Evolutionary conservation across 192 early-diverging fungal species (phyloP).

Genomic region (Umbelopsis ramanniana): DNA sequence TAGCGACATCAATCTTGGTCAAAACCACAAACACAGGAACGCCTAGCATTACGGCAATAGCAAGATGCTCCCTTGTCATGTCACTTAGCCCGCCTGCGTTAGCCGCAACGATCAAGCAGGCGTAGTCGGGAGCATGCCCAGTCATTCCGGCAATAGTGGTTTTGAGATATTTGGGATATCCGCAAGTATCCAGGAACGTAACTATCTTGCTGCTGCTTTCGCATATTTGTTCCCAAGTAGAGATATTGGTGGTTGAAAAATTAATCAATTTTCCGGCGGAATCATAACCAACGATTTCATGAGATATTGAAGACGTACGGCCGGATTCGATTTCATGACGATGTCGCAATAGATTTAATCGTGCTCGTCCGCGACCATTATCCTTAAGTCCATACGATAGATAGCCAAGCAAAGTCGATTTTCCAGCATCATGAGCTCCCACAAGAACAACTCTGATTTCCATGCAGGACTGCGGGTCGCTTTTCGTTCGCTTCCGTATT

Average conservation of each 20-base stretch:
- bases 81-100: constrained; percentile 61
- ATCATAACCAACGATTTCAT: constrained; percentile 86
- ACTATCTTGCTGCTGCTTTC: constrained; percentile 74
- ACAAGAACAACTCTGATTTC: constrained; percentile 86
- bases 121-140: constrained; percentile 86
- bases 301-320: constrained; percentile 87
- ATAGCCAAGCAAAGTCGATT: constrained; percentile 87
- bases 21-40: constrained; percentile 85
- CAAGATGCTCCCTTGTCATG: constrained; percentile 82
- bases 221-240: constrained; percentile 84
- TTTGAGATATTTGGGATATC: constrained; percentile 85
- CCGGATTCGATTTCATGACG: constrained; percentile 91
- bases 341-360: constrained; percentile 87
- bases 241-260: constrained; percentile 67
- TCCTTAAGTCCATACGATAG: constrained; percentile 82
- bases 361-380: constrained; percentile 83
- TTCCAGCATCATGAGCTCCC: constrained; percentile 78
- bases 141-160: constrained; percentile 92
- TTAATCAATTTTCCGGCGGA: constrained; percentile 72
- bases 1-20: constrained; percentile 83
- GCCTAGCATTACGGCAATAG: constrained; percentile 75
- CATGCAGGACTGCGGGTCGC: constrained; percentile 65
- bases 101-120: constrained; percentile 82
- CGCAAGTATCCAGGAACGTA: constrained; percentile 89
- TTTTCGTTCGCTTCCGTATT: constrained; percentile 60